Conservation (phyloP, 1,284 basidiomycete species). For the Ceratobasidium theobromae region DNA sequence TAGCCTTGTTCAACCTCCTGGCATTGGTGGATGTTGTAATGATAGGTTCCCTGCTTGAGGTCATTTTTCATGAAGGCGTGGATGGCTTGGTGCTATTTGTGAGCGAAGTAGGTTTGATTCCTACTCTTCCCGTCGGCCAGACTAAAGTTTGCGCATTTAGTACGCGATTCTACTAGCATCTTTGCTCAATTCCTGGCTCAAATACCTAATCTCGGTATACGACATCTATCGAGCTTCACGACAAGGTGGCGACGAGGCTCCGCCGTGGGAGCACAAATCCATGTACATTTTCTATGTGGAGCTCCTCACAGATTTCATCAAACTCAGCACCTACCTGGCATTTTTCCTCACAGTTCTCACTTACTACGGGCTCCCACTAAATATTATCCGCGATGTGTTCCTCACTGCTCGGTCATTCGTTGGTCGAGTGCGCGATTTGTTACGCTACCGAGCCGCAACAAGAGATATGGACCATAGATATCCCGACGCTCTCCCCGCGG, state of each 20-base stretch:
- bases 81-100: conserved; percentile 93
- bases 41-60: conserved; percentile 76
- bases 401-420: conserved; percentile 91
- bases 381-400: conserved; percentile 96
- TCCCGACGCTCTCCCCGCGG: conserved; percentile 87
- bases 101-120: conserved; percentile 67
- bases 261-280: conserved; percentile 96
- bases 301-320: conserved; percentile 89
- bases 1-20: conserved; percentile 66
- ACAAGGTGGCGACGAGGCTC: conserved; percentile 81
- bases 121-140: neutral
- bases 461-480: conserved; percentile 97
- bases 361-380: conserved; percentile 94
- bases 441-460: conserved; percentile 92
- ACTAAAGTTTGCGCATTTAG: conserved; percentile 47
- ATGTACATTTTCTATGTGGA: conserved; percentile 97
- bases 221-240: conserved; percentile 76
- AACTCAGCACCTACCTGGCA: conserved; percentile 86
- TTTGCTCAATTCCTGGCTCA: conserved; percentile 73
- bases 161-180: conserved; percentile 90
- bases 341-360: conserved; percentile 93
- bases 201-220: conserved; percentile 82
- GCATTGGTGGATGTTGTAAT: conserved; percentile 71
- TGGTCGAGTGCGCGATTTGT: conserved; percentile 79
- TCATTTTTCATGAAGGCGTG: conserved; percentile 75